Evolutionary conservation across 2,329 filamentous ascomycete species (phyloP).

Genomic region (Apiospora phragmitis): DNA sequence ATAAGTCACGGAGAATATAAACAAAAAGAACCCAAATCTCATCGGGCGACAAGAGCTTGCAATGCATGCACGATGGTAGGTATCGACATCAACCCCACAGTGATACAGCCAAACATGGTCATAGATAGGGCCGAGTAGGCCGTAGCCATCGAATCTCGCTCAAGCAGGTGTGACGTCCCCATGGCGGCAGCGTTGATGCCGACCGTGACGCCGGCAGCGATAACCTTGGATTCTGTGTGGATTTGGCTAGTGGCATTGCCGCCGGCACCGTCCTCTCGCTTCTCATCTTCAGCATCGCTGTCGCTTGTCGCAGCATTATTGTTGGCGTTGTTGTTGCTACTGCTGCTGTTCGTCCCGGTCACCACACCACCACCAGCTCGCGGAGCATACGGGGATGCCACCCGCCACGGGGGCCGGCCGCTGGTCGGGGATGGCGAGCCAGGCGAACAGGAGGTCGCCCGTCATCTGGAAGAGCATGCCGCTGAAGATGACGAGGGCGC

Average conservation of each 20-base stretch:
- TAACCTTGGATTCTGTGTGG: constrained; percentile 29
- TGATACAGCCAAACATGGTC: constrained; percentile 58
- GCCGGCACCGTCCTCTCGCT: not conserved
- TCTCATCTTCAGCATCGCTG: not conserved
- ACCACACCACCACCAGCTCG: not conserved
- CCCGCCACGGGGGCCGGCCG: not conserved
- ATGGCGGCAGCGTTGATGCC: constrained; percentile 62
- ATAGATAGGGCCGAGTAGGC: constrained; percentile 59
- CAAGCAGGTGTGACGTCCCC: constrained; percentile 59
- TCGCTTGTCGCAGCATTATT: not conserved
- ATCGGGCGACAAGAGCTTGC: constrained; percentile 29
- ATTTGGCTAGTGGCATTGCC: not conserved
- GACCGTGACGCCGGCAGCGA: constrained; percentile 53
- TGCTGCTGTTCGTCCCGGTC: not conserved
- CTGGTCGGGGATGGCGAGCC: constrained; percentile 26
- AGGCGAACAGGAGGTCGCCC: constrained; percentile 28
- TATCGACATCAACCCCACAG: constrained; percentile 53
- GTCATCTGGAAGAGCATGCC: constrained; percentile 34
- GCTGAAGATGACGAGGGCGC: constrained; percentile 30
- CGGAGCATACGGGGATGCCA: not conserved
- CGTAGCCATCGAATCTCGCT: constrained; percentile 51
- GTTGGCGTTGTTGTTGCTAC: not conserved
- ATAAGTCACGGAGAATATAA: not conserved
- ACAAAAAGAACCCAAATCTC: not conserved
- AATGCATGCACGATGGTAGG: constrained; percentile 44